Evolutionary conservation across 2,329 filamentous ascomycete species (phyloP), one percentile per base, ranked within the genome.

Genomic region (Cladosporium sp.): DNA sequence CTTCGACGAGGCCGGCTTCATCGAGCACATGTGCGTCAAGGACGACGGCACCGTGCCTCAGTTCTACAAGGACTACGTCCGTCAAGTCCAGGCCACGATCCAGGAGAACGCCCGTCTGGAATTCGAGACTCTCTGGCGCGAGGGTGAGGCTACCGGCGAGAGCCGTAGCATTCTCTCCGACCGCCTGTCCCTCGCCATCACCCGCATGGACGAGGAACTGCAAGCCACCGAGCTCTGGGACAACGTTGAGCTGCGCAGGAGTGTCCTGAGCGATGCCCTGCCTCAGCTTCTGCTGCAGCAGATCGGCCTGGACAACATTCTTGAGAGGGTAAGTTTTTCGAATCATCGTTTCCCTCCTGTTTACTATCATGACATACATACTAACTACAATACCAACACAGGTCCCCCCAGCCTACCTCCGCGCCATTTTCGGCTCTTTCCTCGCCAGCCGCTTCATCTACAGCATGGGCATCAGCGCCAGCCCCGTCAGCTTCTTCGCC

Each of bases 91-190:
- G 72, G 79, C 82, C 56, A 90, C 85, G 64, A 97, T 98, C 67
- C 83, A 88, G 69, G 83, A 90, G 61, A 98, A 98, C 60, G 93
- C 93, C 2, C 77, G 82, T 13, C 82, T 98, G 30, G 93, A 98
- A 70, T 98, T 98, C 60, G 93, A 98, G 73, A 93, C 93, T 38
- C 94, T 98, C 72, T 98, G 93, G 93, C 83, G 88, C 57, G 93
- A 98, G 71, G 83, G 95, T 65, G 83, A 93, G 70, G 72, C 84
- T 66, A 95, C 88, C 1, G 87, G 88, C 46, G 76, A 84, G 49
- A 73, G 88, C 18, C 83, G 91, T 55, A 94, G 89, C 54, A 82
- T 91, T n/a, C 78, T 98, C 50, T 95, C 89, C 41, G 93, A 98
- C 69, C 88, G 85, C 60, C 81, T 98, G 49, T 95, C 88, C 50